A percentile compares a stretch with the other conserved stretches of the same genome.
phyloP scores from a whole-genome alignment of 441 rosid species.

The Pelargonium australe region DNA sequence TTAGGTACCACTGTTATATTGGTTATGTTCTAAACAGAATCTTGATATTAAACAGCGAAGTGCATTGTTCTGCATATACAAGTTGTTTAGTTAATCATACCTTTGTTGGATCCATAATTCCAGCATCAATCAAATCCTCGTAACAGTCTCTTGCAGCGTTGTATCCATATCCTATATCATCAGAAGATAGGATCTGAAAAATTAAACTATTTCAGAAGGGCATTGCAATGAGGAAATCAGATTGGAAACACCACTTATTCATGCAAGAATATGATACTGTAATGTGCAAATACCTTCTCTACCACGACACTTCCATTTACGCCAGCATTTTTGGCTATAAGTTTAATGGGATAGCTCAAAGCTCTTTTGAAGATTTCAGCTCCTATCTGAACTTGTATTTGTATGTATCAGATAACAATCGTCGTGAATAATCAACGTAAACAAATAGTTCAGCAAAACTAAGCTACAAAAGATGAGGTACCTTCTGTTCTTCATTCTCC shows the following conservation, averaged over 20 bases:
- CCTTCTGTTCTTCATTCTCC: slow-evolving; percentile 82
- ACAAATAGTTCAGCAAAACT: neutral
- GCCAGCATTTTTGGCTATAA: slow-evolving; percentile 92
- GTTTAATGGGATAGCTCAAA: slow-evolving; percentile 70
- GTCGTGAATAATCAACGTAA: neutral
- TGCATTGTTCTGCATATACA: neutral
- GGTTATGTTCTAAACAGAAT: neutral
- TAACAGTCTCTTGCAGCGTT: slow-evolving; percentile 86
- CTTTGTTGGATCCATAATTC: slow-evolving; percentile 93
- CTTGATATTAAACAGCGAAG: too few species aligned
- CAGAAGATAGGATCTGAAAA: slow-evolving; percentile 60
- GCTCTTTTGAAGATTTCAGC: slow-evolving; percentile 89
- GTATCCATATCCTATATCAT: slow-evolving; percentile 56
- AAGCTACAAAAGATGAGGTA: slow-evolving; percentile 12
- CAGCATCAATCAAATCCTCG: slow-evolving; percentile 87
- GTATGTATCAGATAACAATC: neutral
- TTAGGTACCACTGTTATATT: neutral
- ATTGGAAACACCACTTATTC: neutral
- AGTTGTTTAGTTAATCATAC: slow-evolving; percentile 22
- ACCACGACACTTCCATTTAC: slow-evolving; percentile 74
- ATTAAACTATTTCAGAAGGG: slow-evolving; percentile 6
- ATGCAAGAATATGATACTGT: slow-evolving; percentile 4
- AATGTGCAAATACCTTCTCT: slow-evolving; percentile 45
- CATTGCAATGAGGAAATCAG: neutral
- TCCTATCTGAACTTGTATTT: slow-evolving; percentile 48